Evolutionary conservation across 2,329 filamentous ascomycete genomes (phyloP), one percentile per base, ranked within the genome.

Genomic region (Sporothrix phasma): DNA sequence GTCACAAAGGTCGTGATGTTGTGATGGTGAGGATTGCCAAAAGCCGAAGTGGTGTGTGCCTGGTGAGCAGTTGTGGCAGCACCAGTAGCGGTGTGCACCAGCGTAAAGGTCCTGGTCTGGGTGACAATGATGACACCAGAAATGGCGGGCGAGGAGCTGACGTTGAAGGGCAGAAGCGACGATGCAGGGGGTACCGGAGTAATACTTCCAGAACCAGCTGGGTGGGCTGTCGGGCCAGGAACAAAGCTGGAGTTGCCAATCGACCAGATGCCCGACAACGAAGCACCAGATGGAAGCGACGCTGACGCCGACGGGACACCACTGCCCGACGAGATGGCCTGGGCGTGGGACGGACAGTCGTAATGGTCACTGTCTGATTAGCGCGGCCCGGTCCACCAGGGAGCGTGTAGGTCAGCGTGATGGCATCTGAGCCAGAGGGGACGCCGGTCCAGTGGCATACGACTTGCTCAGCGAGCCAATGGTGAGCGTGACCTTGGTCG

Each of bases 401-500:
- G 8, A 71, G 59, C 0, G 69, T 71, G 64, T 70, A 71, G 5
- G 70, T 70, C 59, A 71, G 6, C 3, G 67, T 67, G 5, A 70
- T 54, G 13, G 61, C 47, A 56, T 67, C 65, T 2, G 66, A 43
- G 4, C 56, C 53, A 11, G 64, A 53, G 3, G 63, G 34, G 8
- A 58, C 51, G 26, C 26, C 5, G 39, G n/a, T 11, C 39, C 31
- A 3, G 4, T 26, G 11, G 45, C 10, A 41, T 26, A 62, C 8
- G 47, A 24, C 3, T 45, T 22, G 3, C 61, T 63, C 3, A 47
- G 58, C 5, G 64, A 45, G 1, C 31, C 49, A 4, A 63, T 17
- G 0, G 66, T 64, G 0, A 66, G 19, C 2, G 65, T 66, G 3
- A 61, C 54, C n/a, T 56, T 41, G 3, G 66, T 67, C 0, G 62